Base-by-base conservation (phyloP, 352 stramenopile genomes). In the Peronospora farinosa region DNA sequence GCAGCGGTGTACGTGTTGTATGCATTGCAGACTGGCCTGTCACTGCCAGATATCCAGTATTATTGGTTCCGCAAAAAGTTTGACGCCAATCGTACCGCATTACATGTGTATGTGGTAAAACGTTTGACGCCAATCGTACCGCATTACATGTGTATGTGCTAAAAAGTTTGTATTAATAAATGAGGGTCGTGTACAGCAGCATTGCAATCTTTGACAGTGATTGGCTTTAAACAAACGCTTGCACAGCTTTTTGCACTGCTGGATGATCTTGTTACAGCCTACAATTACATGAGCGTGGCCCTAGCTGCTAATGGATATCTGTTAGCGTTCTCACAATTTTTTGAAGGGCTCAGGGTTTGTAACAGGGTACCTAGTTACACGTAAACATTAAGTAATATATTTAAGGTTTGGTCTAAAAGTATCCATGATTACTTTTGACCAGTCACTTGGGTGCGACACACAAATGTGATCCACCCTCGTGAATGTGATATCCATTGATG, bases 41-140 rank as follows among this genome's bases (percentile, higher is more conserved):
- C 76, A 30, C 60, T 98, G 11, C 89, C 89, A 0, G 86, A 96
- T 57, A 73, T 70, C 2, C 66, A 95, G 60, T 97, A 97, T 52
- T 98, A 98, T 60, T 73, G 96, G 40, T 83, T 97, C 51, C 56
- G 73, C 2, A 69, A 65, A n/a, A 72, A 94, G 41, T 96, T 95
- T 51, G 57, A 81, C 25, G 67, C 80, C 6, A 62, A 96, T 17
- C 69, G 72, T 7, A 58, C 63, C 13, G 69, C 70, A 7, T 97
- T 95, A 38, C 70, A 82, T 37, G 72, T 71, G 30, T 88, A 87
- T 47, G 64, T 97, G 23, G 60, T 74, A 8, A 56, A 74, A 19
- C 56, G 41, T 96, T 95, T 51, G 57, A 81, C 25, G 67, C 80
- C 6, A 62, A 96, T 17, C 69, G 72, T 7, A 58, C 63, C 13